Evolutionary conservation across 148 eudicot genomes (phyloP), one percentile per base, ranked within the genome.

Genomic region (Amaranthus palmeri): DNA sequence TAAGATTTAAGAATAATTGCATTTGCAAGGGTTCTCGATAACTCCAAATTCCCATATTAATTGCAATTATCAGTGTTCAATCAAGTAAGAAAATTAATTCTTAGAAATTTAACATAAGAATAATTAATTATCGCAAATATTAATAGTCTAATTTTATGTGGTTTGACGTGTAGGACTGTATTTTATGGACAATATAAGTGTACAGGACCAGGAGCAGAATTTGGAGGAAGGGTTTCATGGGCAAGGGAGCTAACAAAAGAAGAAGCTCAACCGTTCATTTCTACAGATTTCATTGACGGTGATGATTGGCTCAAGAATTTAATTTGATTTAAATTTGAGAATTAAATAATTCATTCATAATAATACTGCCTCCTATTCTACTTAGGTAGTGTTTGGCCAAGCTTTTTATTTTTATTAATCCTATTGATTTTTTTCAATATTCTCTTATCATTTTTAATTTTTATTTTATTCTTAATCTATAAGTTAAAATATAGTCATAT

Each of bases 161-260:
- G 3, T 58, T 55, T 18, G 7, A 13, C 42, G 36, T 74, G 77
- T 81, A 92, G 97, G 96, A 89, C 90, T 40, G 97, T 92, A 50
- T 92, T 86, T 78, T 92, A 83, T 53, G 97, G 97, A 15, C 89
- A 92, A 68, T 92, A 70, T 87, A 86, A 87, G 81, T 92, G 97
- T 74, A 74, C 82, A 8, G 97, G 97, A 63, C 92, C 97, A 44
- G 97, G 97, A 73, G 90, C 97, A 2, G 76, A 86, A 10, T 48
- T 74, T 42, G 89, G 86, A 52, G 88, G 75, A 18, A 77, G 95
- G 79, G 97, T 92, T 25, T 59, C 84, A 8, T 92, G 95, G 97
- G 81, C 97, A 15, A 86, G 92, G 74, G 97, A 86, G 84, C 89
- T 89, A 51, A 92, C 96, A 40, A 4, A 45, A 44, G 70, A 79